Percentiles rank a stretch among this genome's conserved stretches.
These are phyloP conservation scores for Sporisorium sorghi DNA, from an alignment of 1,284 basidiomycete species.

Conservation along the genomic window DNA sequence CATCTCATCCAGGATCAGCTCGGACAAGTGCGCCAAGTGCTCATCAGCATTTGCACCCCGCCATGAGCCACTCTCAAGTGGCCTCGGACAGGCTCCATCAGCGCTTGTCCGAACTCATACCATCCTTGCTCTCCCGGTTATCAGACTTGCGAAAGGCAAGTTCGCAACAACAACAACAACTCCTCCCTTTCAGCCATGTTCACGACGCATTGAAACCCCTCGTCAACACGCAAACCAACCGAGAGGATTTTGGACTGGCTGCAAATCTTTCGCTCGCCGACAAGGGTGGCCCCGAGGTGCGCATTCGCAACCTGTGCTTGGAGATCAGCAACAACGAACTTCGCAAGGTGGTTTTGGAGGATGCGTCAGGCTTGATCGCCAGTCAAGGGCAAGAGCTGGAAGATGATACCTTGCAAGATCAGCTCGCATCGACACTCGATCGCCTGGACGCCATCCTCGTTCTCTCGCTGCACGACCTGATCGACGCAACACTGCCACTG, in stretches of 20 bases:
- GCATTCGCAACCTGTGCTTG: conserved; percentile 40
- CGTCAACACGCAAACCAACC: not conserved
- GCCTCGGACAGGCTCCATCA: conserved; percentile 26
- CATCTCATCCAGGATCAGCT: not conserved
- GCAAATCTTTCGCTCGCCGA: conserved; percentile 7
- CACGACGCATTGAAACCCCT: conserved; percentile 25
- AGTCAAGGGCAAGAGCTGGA: not conserved
- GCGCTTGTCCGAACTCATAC: conserved; percentile 27
- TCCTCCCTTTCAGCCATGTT: conserved; percentile 22
- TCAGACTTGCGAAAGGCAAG: conserved; percentile 18
- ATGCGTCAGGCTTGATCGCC: conserved; percentile 15
- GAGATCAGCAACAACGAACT: conserved; percentile 52
- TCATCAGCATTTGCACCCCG: not conserved
- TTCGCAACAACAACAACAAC: conserved; percentile 11
- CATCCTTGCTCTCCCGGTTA: conserved; percentile 23
- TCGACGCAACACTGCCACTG: conserved; percentile 53
- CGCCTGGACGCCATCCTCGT: conserved; percentile 53
- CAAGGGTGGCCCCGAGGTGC: conserved; percentile 22
- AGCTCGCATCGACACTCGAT: conserved; percentile 27
- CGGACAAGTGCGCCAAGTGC: not conserved
- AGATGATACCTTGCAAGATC: not conserved
- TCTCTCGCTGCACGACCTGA: conserved; percentile 39
- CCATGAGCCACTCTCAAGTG: conserved; percentile 26
- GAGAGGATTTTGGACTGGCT: conserved; percentile 24
- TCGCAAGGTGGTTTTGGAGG: conserved; percentile 41